These are phyloP conservation scores for Clathrospora elynae DNA, from an alignment of 2,329 filamentous ascomycete species.

Conservation along the genomic window DNA sequence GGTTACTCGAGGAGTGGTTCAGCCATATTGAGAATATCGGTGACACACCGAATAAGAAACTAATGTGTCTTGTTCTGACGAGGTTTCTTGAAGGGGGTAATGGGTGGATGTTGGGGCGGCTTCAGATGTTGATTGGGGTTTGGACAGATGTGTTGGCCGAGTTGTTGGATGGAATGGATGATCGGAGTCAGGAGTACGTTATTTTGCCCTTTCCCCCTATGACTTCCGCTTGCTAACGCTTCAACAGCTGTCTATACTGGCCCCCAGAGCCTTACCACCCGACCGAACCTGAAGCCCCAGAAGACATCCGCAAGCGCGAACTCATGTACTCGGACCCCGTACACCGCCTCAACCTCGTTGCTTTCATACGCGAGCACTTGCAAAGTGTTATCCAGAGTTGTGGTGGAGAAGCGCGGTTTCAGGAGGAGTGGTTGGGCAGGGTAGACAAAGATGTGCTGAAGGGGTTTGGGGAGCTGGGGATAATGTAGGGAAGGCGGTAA, in stretches of 20 bases:
- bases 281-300: slow-evolving; percentile 50
- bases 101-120: slow-evolving; percentile 61
- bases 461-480: slow-evolving; percentile 58
- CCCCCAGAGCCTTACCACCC: slow-evolving; percentile 38
- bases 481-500: slow-evolving; percentile 31
- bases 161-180: slow-evolving; percentile 64
- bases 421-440: slow-evolving; percentile 71
- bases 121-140: slow-evolving; percentile 76
- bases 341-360: slow-evolving; percentile 66
- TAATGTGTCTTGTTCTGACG: slow-evolving; percentile 74
- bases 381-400: slow-evolving; percentile 61
- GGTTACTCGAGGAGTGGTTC: slow-evolving; percentile 67
- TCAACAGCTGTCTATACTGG: slow-evolving; percentile 51
- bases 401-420: slow-evolving; percentile 71
- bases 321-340: slow-evolving; percentile 67
- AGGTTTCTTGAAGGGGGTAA: slow-evolving; percentile 69
- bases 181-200: slow-evolving; percentile 48
- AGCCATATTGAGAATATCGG: slow-evolving; percentile 70
- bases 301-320: slow-evolving; percentile 55
- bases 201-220: not conserved
- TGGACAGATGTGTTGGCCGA: slow-evolving; percentile 75
- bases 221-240: slow-evolving; percentile 2
- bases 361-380: slow-evolving; percentile 68
- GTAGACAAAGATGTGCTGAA: slow-evolving; percentile 74
- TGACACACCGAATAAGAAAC: slow-evolving; percentile 68